phyloP scores from a whole-genome alignment of 1,284 basidiomycete species.

The Boletus semigastroideus region DNA sequence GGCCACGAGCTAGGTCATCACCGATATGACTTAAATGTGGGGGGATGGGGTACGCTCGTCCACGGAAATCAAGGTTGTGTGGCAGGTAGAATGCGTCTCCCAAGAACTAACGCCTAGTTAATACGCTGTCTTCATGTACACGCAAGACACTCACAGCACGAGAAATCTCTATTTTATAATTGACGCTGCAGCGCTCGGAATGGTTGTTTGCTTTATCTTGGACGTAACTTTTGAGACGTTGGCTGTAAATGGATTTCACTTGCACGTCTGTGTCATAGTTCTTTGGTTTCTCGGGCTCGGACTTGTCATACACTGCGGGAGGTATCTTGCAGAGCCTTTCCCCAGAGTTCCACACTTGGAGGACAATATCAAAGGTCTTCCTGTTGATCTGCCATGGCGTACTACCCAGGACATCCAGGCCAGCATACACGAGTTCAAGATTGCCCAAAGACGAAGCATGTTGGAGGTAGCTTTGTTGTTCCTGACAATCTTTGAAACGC shows the following conservation, averaged over 20 bases:
- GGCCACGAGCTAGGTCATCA: slow-evolving; percentile 89
- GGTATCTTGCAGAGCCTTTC: slow-evolving; percentile 77
- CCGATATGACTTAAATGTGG: slow-evolving; percentile 97
- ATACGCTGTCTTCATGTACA: neutral
- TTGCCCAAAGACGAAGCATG: slow-evolving; percentile 76
- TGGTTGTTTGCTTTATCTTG: slow-evolving; percentile 78
- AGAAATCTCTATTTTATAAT: slow-evolving; percentile 98
- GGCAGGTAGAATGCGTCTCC: slow-evolving; percentile 91
- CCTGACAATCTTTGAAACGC: slow-evolving; percentile 91
- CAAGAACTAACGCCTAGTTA: slow-evolving; percentile 57
- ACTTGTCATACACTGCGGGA: slow-evolving; percentile 56
- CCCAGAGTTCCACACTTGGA: slow-evolving; percentile 84
- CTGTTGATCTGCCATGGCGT: slow-evolving; percentile 94
- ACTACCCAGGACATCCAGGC: slow-evolving; percentile 86
- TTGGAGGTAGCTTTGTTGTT: slow-evolving; percentile 82
- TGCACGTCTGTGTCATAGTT: slow-evolving; percentile 68
- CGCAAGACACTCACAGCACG: slow-evolving; percentile 62
- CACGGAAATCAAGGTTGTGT: slow-evolving; percentile 98
- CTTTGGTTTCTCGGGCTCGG: slow-evolving; percentile 66
- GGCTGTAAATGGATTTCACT: slow-evolving; percentile 59
- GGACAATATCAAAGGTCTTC: slow-evolving; percentile 70
- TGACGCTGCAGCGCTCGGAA: slow-evolving; percentile 89
- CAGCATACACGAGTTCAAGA: slow-evolving; percentile 85
- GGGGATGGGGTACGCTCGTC: slow-evolving; percentile 95
- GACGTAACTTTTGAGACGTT: slow-evolving; percentile 60